These are phyloP conservation scores for Schizothecium vesticola DNA, from an alignment of 495 filamentous ascomycete species.

Conservation along the genomic window DNA sequence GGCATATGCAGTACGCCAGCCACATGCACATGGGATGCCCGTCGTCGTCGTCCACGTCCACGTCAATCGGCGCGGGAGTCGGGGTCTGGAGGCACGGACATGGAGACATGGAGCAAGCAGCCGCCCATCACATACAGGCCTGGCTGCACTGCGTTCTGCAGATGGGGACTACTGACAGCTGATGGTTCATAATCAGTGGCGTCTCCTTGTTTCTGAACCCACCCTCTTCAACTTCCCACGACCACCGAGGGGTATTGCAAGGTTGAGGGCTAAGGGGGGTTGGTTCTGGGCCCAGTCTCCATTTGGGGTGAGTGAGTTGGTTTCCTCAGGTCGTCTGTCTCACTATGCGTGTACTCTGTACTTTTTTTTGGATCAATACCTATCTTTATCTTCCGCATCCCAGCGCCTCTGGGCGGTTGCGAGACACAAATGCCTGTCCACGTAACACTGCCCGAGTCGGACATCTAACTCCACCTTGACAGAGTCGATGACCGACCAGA, in stretches of 20 bases:
- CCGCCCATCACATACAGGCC: not conserved
- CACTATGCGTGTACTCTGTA: not conserved
- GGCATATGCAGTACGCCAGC: not conserved
- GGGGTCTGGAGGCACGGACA: too few relatives aligned
- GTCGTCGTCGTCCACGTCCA: not conserved
- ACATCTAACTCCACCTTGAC: not conserved
- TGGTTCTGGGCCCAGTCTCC: not conserved
- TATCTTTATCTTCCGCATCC: not conserved
- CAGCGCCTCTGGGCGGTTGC: not conserved
- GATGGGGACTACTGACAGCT: not conserved
- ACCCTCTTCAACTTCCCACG: not conserved
- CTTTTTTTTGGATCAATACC: not conserved
- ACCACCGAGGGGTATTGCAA: not conserved
- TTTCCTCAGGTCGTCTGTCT: not conserved
- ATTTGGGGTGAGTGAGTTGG: not conserved
- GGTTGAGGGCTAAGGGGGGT: not conserved
- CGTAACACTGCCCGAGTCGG: not conserved
- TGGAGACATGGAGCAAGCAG: too few relatives aligned
- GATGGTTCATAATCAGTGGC: not conserved
- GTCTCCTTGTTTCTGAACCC: not conserved
- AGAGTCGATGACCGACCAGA: not conserved
- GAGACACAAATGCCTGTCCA: not conserved
- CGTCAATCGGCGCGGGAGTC: not conserved
- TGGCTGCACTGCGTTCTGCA: not conserved
- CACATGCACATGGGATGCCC: not conserved